These are phyloP conservation scores for Eremomyces bilateralis DNA, from an alignment of 495 filamentous ascomycete species.

Conservation along the genomic window DNA sequence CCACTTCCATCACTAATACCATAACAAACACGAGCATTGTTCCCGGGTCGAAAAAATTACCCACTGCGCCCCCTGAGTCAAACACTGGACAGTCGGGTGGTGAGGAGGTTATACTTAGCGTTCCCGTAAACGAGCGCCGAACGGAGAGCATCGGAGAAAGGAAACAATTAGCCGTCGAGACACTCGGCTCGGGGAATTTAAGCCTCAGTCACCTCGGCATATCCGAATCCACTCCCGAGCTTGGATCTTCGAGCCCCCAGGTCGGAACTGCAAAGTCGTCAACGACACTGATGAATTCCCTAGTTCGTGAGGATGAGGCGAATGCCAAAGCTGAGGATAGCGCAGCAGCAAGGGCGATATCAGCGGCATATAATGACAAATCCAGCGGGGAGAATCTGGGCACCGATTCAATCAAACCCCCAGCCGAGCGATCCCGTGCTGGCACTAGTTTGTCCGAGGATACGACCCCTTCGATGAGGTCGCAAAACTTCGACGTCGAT, in stretches of 20 bases:
- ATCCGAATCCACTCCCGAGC: conserved; percentile 18
- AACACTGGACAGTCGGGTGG: conserved; percentile 9
- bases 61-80: no score
- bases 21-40: conserved; percentile 39
- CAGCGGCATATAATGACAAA: conserved; percentile 28
- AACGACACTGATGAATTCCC: conserved; percentile 18
- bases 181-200: conserved; percentile 70
- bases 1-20: conserved; percentile 61
- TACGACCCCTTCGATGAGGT: conserved; percentile 27
- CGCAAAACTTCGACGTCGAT: conserved; percentile 36
- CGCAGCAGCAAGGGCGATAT: conserved; percentile 35
- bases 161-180: conserved; percentile 49
- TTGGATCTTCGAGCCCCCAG: background rate
- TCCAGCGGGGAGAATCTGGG: no score
- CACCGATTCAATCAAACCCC: conserved; percentile 5
- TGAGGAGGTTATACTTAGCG: conserved; percentile 17
- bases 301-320: conserved; percentile 28
- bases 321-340: conserved; percentile 34
- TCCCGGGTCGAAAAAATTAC: conserved; percentile 16
- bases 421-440: conserved; percentile 14
- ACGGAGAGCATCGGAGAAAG: conserved; percentile 18
- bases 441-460: conserved; percentile 10
- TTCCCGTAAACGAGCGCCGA: conserved; percentile 6
- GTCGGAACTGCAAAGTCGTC: conserved; percentile 18
- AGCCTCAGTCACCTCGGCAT: conserved; percentile 68